Conservation (phyloP, 106 monocot genomes). For the Dioscorea alata region DNA sequence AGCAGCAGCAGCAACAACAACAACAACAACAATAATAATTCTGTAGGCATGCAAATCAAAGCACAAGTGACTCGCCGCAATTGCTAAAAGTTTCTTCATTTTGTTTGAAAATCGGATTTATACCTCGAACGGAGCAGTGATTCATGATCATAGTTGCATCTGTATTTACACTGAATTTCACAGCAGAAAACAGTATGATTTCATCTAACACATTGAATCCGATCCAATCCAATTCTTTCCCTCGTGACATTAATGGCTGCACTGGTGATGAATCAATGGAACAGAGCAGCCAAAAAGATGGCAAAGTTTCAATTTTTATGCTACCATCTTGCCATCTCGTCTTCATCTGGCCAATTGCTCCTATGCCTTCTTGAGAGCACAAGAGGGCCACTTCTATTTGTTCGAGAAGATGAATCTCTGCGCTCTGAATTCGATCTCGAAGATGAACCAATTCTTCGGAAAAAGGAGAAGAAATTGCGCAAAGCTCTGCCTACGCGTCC, state of each 20-base stretch:
- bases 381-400: neutral
- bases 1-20: too few relatives aligned
- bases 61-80: neutral
- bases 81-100: neutral
- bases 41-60: neutral
- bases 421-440: constrained; percentile 6
- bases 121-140: neutral
- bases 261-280: neutral
- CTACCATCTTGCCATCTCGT: constrained; percentile 4
- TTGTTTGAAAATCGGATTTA: neutral
- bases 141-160: neutral
- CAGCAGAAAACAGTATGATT: neutral
- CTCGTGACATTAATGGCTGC: neutral
- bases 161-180: neutral
- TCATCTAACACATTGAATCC: neutral
- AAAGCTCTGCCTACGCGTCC: neutral
- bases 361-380: neutral
- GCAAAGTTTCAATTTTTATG: neutral
- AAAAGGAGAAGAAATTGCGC: constrained; percentile 8
- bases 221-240: neutral
- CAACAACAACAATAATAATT: neutral
- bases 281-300: neutral
- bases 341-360: neutral
- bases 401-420: too few relatives aligned
- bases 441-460: neutral